Evolutionary conservation across 2,329 filamentous ascomycete genomes (phyloP).

Genomic region (Achaetomium macrosporum): DNA sequence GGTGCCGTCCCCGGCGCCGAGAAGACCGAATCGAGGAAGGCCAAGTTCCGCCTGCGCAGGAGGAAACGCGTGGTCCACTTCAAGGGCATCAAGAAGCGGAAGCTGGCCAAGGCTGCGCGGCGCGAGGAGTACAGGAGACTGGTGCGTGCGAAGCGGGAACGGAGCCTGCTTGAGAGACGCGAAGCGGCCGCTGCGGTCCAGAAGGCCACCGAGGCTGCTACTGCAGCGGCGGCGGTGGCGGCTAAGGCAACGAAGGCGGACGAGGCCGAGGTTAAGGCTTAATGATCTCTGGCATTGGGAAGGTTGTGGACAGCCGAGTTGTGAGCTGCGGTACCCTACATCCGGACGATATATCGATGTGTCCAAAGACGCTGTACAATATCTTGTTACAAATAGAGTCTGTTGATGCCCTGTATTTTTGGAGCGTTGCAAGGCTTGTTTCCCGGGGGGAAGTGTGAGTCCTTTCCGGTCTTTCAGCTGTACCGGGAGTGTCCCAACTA

Average conservation of each 20-base stretch:
- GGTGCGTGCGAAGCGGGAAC: constrained; percentile 23
- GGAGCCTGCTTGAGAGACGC: constrained; percentile 19
- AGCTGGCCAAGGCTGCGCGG: constrained; percentile 23
- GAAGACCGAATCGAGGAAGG: constrained; percentile 46
- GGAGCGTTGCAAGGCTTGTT: background rate
- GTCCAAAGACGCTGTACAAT: constrained; percentile 15
- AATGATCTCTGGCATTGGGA: background rate
- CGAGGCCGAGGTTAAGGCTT: constrained; percentile 14
- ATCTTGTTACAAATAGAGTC: constrained; percentile 17
- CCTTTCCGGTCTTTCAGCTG: too few species aligned
- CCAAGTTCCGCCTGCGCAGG: constrained; percentile 36
- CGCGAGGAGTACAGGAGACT: constrained; percentile 23
- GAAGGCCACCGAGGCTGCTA: constrained; percentile 9
- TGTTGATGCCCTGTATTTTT: constrained; percentile 1
- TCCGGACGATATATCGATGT: background rate
- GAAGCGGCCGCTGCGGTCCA: constrained; percentile 12
- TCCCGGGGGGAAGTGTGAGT: background rate
- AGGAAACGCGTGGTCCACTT: constrained; percentile 20
- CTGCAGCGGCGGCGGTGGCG: constrained; percentile 9
- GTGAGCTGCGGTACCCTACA: background rate
- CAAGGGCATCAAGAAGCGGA: constrained; percentile 22
- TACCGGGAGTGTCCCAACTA: too few species aligned
- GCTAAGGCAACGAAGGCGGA: background rate
- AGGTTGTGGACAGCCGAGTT: background rate
- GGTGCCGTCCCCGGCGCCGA: constrained; percentile 29